phyloP scores from a whole-genome alignment of 805 yeast genomes.

The Hagleromyces aurorensis region DNA sequence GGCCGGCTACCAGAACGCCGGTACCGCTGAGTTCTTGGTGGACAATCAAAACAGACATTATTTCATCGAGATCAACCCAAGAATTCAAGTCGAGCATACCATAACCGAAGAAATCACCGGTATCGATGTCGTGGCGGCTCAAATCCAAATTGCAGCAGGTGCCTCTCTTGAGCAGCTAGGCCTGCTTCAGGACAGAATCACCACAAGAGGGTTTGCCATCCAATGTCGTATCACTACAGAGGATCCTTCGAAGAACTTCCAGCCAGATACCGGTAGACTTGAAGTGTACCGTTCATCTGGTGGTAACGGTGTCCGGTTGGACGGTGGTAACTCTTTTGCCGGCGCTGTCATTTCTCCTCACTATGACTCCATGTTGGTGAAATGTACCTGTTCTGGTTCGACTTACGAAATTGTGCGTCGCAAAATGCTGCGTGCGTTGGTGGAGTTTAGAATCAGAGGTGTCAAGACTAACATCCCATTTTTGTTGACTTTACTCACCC shows the following conservation, averaged over 20 bases:
- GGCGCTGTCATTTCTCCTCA: slow-evolving; percentile 96
- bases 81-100: slow-evolving; percentile 97
- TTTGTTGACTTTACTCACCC: slow-evolving; percentile 81
- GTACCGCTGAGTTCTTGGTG: slow-evolving; percentile 96
- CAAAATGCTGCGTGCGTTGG: slow-evolving; percentile 93
- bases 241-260: slow-evolving; percentile 93
- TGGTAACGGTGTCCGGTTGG: slow-evolving; percentile 98
- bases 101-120: slow-evolving; percentile 99
- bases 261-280: slow-evolving; percentile 96
- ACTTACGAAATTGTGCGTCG: slow-evolving; percentile 95
- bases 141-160: slow-evolving; percentile 98
- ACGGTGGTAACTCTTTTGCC: slow-evolving; percentile 97
- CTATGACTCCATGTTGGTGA: slow-evolving; percentile 96
- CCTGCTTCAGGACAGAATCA: slow-evolving; percentile 85
- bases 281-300: slow-evolving; percentile 98
- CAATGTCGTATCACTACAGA: slow-evolving; percentile 99
- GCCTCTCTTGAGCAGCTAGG: slow-evolving; percentile 90
- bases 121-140: slow-evolving; percentile 95
- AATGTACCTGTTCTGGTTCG: slow-evolving; percentile 95
- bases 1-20: slow-evolving; percentile 93
- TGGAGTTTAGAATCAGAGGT: slow-evolving; percentile 98
- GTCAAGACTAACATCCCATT: slow-evolving; percentile 98
- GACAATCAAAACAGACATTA: slow-evolving; percentile 91
- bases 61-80: slow-evolving; percentile 96
- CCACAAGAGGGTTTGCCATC: slow-evolving; percentile 95